Percentiles rank a stretch among this genome's conserved stretches.
Conservation (phyloP, 352 stramenopile species). For the Stephanocyclus meneghinianus region DNA sequence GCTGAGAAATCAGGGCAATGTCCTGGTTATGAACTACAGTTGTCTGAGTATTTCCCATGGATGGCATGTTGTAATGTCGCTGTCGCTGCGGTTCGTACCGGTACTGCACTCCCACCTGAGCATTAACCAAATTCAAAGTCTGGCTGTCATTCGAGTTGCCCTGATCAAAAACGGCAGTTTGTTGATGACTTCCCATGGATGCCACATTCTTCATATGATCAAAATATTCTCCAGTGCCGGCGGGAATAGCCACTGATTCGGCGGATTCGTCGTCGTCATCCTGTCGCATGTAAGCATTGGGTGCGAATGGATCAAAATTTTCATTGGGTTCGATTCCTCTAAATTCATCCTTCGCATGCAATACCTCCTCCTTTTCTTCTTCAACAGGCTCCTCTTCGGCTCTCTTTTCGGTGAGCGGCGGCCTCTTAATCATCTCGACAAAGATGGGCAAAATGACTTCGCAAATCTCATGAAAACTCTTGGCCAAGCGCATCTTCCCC, state of each 20-base stretch:
- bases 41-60: no score
- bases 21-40: no score
- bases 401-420: not conserved
- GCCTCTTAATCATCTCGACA: constrained; percentile 55
- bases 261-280: not conserved
- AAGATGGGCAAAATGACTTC: constrained; percentile 50
- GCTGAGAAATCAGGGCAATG: no score
- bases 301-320: constrained; percentile 7
- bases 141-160: no score
- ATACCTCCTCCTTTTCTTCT: not conserved
- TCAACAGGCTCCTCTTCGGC: not conserved
- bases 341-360: not conserved
- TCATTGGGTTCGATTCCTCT: not conserved
- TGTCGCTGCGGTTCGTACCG: no score
- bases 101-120: no score
- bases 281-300: not conserved
- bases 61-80: no score
- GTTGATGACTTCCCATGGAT: not conserved
- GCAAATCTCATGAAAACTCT: constrained; percentile 51
- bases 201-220: constrained; percentile 4
- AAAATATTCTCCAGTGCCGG: constrained; percentile 5
- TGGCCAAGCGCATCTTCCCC: constrained; percentile 22
- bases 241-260: constrained; percentile 6
- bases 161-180: not conserved
- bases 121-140: no score